Evolutionary conservation across 2,329 filamentous ascomycete genomes (phyloP).

Genomic region (Domatiomyces catenatus): DNA sequence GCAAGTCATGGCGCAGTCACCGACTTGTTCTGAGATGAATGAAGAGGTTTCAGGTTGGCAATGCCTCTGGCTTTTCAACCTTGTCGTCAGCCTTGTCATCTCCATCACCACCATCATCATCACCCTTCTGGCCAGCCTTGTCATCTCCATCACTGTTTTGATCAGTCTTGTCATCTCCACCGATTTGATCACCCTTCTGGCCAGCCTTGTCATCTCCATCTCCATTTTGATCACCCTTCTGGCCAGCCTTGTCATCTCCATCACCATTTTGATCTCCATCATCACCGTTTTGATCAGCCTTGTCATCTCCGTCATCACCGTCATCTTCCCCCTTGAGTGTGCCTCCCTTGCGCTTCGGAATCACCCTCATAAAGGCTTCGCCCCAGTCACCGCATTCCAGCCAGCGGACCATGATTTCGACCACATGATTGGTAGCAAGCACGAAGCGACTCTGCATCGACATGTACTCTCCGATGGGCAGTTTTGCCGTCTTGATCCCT

Average conservation of each 20-base stretch:
- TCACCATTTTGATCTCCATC: background rate
- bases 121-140: too few relatives aligned
- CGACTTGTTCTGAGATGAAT: constrained; percentile 41
- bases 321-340: constrained; percentile 36
- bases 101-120: background rate
- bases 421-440: constrained; percentile 84
- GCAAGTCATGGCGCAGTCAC: constrained; percentile 85
- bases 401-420: constrained; percentile 93
- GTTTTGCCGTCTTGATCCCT: constrained; percentile 63
- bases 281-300: background rate
- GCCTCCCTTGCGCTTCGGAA: constrained; percentile 80
- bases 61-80: background rate
- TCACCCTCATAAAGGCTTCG: constrained; percentile 69
- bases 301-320: constrained; percentile 6
- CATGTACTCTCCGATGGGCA: constrained; percentile 93
- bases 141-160: background rate
- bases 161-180: background rate
- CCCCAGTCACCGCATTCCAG: constrained; percentile 84
- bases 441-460: constrained; percentile 76
- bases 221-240: background rate
- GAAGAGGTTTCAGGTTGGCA: background rate
- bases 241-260: too few relatives aligned
- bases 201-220: too few relatives aligned
- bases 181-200: too few relatives aligned
- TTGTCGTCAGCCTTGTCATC: too few relatives aligned